A percentile compares a stretch with the other conserved stretches of the same genome.
These are phyloP conservation scores for Talaromyces nanjingensis DNA, from an alignment of 495 filamentous ascomycete species.

Conservation along the genomic window DNA sequence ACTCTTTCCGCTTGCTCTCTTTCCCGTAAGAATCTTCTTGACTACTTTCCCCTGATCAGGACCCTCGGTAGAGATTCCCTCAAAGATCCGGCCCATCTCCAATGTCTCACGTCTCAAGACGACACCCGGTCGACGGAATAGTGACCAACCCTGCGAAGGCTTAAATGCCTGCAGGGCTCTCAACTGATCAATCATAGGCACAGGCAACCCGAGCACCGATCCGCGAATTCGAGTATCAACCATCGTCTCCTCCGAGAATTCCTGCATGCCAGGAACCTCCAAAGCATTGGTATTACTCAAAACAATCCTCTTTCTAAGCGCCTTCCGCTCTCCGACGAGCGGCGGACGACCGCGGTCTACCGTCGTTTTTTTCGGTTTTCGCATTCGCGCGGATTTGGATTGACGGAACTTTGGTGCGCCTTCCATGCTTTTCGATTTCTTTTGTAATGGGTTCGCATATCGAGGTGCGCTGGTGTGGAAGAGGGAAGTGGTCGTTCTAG, in stretches of 20 bases:
- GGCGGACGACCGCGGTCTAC: slow-evolving; percentile 44
- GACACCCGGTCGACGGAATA: slow-evolving; percentile 73
- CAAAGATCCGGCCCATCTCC: slow-evolving; percentile 58
- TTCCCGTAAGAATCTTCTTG: slow-evolving; percentile 65
- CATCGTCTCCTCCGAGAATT: slow-evolving; percentile 51
- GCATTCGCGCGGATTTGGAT: slow-evolving; percentile 40
- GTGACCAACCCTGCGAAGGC: slow-evolving; percentile 76
- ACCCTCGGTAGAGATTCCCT: slow-evolving; percentile 34
- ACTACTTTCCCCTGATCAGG: slow-evolving; percentile 51
- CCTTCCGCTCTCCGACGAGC: slow-evolving; percentile 72
- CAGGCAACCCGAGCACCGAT: slow-evolving; percentile 61
- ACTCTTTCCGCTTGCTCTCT: slow-evolving; percentile 73
- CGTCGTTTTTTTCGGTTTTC: slow-evolving; percentile 43
- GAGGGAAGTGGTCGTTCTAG: slow-evolving; percentile 11
- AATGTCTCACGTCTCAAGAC: slow-evolving; percentile 70
- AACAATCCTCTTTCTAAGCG: slow-evolving; percentile 77
- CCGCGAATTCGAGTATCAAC: slow-evolving; percentile 49
- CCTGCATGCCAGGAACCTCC: slow-evolving; percentile 55
- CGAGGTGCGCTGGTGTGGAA: slow-evolving; percentile 39
- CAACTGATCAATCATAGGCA: slow-evolving; percentile 67
- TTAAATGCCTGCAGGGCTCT: slow-evolving; percentile 83
- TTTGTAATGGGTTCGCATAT: slow-evolving; percentile 33
- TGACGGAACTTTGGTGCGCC: slow-evolving; percentile 26
- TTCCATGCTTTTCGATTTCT: slow-evolving; percentile 24
- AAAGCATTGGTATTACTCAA: slow-evolving; percentile 92